Conservation (phyloP, 1,284 basidiomycete species). For the Dichomitus squalens region DNA sequence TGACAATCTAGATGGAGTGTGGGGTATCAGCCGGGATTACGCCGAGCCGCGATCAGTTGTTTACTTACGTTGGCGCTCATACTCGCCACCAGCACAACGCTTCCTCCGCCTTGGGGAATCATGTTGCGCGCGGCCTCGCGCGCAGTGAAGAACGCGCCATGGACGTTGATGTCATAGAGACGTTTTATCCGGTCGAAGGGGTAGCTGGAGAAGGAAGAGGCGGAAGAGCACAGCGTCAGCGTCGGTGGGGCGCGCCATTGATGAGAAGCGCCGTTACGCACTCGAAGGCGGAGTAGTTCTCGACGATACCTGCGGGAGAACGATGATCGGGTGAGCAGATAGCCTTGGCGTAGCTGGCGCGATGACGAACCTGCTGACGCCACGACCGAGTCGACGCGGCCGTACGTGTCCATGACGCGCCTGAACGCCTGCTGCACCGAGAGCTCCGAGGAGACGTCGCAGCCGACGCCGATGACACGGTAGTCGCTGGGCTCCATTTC, state of each 20-base stretch:
- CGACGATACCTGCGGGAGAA: slow-evolving; percentile 71
- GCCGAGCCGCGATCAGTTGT: slow-evolving; percentile 3
- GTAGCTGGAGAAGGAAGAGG: slow-evolving; percentile 51
- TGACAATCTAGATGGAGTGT: slow-evolving; percentile 70
- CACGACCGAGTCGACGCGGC: slow-evolving; percentile 85
- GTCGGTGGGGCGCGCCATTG: background rate
- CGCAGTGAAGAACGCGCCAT: slow-evolving; percentile 92
- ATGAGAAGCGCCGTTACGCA: slow-evolving; percentile 38
- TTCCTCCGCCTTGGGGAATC: slow-evolving; percentile 77
- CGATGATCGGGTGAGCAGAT: slow-evolving; percentile 1
- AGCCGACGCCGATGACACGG: slow-evolving; percentile 77
- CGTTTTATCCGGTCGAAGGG: slow-evolving; percentile 82
- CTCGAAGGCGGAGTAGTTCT: slow-evolving; percentile 91
- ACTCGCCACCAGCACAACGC: slow-evolving; percentile 86
- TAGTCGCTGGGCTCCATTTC: slow-evolving; percentile 63
- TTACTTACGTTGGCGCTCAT: slow-evolving; percentile 85
- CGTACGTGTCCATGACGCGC: slow-evolving; percentile 71
- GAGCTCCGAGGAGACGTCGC: slow-evolving; percentile 87
- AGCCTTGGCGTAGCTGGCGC: background rate
- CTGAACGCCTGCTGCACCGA: slow-evolving; percentile 77
- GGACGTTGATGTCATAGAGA: slow-evolving; percentile 92
- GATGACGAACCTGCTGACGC: slow-evolving; percentile 78
- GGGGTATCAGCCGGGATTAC: slow-evolving; percentile 20
- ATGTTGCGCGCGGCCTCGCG: slow-evolving; percentile 87
- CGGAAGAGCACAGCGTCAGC: slow-evolving; percentile 9